These are phyloP conservation scores for Thermoascus crustaceus DNA, from an alignment of 2,329 filamentous ascomycete genomes.

Conservation along the genomic window DNA sequence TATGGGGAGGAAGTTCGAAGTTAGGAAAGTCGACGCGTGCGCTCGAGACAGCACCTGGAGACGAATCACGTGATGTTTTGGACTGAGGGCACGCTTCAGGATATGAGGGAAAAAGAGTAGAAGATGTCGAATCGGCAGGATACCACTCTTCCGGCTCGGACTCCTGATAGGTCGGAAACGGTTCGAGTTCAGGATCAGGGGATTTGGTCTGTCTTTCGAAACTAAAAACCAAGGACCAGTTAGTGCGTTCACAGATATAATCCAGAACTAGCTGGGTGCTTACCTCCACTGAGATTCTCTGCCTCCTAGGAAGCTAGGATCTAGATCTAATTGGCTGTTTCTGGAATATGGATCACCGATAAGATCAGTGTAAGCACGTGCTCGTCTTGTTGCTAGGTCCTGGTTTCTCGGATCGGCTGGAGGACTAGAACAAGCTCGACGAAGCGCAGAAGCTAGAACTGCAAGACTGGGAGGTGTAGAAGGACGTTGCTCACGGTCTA, in stretches of 20 bases:
- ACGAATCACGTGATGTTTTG: no score
- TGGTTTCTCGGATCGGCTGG: background rate
- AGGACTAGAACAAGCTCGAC: background rate
- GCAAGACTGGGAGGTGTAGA: background rate
- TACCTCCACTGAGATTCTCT: background rate
- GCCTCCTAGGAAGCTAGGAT: background rate
- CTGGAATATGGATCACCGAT: background rate
- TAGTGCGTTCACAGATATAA: background rate
- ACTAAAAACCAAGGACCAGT: background rate
- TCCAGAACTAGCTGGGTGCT: background rate
- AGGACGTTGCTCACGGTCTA: no score
- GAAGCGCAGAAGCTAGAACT: background rate
- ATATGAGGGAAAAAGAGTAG: no score
- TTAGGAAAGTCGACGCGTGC: no score
- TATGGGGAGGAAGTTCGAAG: no score
- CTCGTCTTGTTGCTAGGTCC: background rate
- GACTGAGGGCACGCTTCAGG: no score
- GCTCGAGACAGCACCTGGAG: no score
- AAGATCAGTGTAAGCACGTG: constrained; percentile 2
- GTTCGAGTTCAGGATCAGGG: constrained; percentile 1
- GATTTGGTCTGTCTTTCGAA: background rate
- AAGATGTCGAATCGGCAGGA: no score
- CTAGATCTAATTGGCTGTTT: background rate
- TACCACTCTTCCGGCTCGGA: background rate
- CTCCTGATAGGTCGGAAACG: background rate